Conservation (phyloP, 768 basidiomycete species). For the Pholiota molesta region DNA sequence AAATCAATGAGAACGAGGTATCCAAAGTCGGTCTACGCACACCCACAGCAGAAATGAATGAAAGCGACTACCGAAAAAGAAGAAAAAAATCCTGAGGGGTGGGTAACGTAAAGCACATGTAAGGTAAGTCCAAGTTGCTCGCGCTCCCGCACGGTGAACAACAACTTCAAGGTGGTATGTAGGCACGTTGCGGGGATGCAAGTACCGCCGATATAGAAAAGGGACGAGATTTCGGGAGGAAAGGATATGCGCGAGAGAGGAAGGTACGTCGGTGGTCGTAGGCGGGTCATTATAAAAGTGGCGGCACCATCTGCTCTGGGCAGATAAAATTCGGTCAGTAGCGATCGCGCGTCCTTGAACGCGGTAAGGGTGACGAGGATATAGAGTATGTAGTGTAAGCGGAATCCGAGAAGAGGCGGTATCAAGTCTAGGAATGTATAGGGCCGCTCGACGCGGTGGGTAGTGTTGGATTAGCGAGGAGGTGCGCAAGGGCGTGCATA, state of each 20-base stretch:
- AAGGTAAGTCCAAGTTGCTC: too few relatives aligned
- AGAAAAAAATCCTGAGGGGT: background rate
- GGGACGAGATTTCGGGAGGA: too few relatives aligned
- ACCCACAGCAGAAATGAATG: background rate
- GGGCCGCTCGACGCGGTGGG: too few relatives aligned
- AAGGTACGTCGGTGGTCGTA: background rate
- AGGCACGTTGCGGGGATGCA: background rate
- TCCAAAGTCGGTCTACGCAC: background rate
- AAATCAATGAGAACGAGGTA: background rate
- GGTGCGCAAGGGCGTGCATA: too few relatives aligned
- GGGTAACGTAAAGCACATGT: background rate
- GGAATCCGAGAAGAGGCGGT: background rate
- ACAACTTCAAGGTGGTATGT: background rate
- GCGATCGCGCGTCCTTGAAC: background rate
- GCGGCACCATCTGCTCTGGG: too few relatives aligned
- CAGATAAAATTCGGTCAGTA: background rate
- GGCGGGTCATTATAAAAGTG: background rate
- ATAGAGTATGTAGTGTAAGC: background rate
- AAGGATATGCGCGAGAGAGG: background rate
- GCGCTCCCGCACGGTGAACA: background rate
- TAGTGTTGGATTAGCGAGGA: too few relatives aligned
- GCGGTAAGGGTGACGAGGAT: background rate
- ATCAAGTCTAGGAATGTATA: background rate
- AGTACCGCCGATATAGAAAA: too few relatives aligned
- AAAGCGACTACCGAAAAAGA: background rate